Evolutionary conservation across 1,284 basidiomycete species (phyloP).

Genomic region (Puccinia hordei): DNA sequence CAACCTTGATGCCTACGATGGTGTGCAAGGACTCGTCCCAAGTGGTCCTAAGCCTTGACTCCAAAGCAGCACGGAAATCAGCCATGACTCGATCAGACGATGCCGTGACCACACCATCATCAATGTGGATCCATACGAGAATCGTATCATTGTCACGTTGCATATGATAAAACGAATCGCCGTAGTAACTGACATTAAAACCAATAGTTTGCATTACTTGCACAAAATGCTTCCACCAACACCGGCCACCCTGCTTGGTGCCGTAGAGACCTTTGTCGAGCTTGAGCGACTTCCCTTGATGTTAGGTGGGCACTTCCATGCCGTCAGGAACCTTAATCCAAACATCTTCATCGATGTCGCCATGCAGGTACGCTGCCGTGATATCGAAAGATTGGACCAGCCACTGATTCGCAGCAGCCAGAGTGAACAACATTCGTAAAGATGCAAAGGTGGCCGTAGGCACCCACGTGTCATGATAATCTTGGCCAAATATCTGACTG

Average conservation of each 20-base stretch:
- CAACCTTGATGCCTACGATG: slow-evolving; percentile 14
- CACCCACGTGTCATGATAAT: slow-evolving; percentile 16
- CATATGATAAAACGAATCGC: neutral
- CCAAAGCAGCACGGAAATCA: neutral
- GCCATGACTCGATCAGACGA: neutral
- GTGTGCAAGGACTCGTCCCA: neutral
- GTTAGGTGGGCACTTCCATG: neutral
- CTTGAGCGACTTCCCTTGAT: neutral
- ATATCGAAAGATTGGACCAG: slow-evolving; percentile 14
- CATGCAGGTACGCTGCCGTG: slow-evolving; percentile 33
- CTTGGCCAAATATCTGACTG: slow-evolving; percentile 16
- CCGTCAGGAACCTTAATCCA: slow-evolving; percentile 15
- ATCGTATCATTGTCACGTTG: neutral
- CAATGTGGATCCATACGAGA: slow-evolving; percentile 18
- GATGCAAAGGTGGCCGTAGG: slow-evolving; percentile 30
- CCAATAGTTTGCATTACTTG: neutral
- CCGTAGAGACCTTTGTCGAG: slow-evolving; percentile 36
- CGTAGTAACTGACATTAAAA: slow-evolving; percentile 6
- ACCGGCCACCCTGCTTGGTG: slow-evolving; percentile 29
- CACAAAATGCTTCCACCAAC: slow-evolving; percentile 35
- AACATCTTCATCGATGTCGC: slow-evolving; percentile 22
- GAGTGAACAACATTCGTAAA: neutral
- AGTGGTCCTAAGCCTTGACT: neutral
- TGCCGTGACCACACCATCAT: slow-evolving; percentile 11
- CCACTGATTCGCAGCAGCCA: slow-evolving; percentile 19